Conservation (phyloP, 2,329 filamentous ascomycete genomes). For the Arthrobotrys musiformis region DNA sequence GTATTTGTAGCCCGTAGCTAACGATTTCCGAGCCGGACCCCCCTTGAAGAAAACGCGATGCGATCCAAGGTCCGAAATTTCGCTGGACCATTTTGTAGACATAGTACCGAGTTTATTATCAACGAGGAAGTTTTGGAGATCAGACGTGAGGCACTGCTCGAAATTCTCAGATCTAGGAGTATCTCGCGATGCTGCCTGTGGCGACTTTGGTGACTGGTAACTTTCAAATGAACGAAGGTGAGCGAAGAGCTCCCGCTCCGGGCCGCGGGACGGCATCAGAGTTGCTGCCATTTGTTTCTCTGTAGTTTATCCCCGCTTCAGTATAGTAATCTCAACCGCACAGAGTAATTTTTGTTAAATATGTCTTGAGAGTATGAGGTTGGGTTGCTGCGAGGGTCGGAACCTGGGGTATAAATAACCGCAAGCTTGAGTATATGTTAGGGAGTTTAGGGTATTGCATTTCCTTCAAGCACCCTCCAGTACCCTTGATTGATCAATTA, state of each 20-base stretch:
- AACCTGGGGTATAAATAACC: neutral
- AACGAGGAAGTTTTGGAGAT: neutral
- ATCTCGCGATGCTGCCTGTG: neutral
- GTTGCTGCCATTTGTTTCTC: neutral
- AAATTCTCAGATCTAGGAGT: conserved; percentile 2
- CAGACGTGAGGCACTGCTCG: neutral
- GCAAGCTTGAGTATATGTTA: neutral
- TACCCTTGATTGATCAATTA: neutral
- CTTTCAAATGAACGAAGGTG: conserved; percentile 14
- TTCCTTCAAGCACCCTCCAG: neutral
- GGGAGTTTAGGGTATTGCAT: neutral
- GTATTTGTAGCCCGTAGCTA: neutral
- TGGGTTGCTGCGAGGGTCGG: neutral
- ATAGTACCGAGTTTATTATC: neutral
- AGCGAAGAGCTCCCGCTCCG: conserved; percentile 5
- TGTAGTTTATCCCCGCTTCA: neutral
- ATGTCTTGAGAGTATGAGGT: neutral
- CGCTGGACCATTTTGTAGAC: neutral
- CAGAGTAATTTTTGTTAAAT: neutral
- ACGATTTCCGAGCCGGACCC: neutral
- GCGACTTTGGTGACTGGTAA: neutral
- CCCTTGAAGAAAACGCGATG: too few species aligned
- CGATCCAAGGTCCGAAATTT: neutral
- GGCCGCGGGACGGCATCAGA: neutral
- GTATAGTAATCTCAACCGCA: neutral